Base-by-base conservation (phyloP, 805 yeast genomes). In the Candida insectorum region DNA sequence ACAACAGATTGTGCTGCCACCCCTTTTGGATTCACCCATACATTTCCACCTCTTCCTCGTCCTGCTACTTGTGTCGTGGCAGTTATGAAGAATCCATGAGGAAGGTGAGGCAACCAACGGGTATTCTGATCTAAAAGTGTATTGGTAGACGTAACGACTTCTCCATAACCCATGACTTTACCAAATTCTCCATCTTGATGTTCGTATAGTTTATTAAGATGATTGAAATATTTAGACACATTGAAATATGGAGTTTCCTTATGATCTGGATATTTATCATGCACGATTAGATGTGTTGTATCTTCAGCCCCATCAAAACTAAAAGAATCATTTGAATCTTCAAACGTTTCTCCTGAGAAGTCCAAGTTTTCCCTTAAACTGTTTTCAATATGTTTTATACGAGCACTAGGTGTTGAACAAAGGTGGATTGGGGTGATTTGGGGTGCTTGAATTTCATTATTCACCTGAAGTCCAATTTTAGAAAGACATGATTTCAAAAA, bases 11-110 rank as follows among this genome's bases (percentile, higher is more conserved):
- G 75, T 0, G 97, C 95, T 56, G 87, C 60, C 1, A 88, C 94
- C 8, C 99, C 99, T 16, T 74, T 71, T 3, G 99, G 99, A 45
- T 86, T 89, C 16, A 93, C 81, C 98, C 98, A 93, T 2, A 79
- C 80, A 45, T 93, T 93, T 1, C 93, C 94, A 11, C 97, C 95
- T 36, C 99, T 75, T 2, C 99, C 99, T 30, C 91, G 70, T 1
- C 98, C 99, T 0, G 87, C 74, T 1, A 86, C 81, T 56, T 93
- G 99, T 3, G 83, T 75, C 1, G 89, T 80, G 0, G 95, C 96
- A 3, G 79, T 71, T 8, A 81, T 56, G 1, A 78, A 65, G 8
- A 79, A 72, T 0, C 96, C 96, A 17, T 78, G 69, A 1, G 96
- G 96, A 17, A 85, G 54, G 22, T 62, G 49, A 6, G 69, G 60